These are phyloP conservation scores for Ceratocystis cacaofunesta DNA, from an alignment of 2,329 filamentous ascomycete species.

Conservation along the genomic window DNA sequence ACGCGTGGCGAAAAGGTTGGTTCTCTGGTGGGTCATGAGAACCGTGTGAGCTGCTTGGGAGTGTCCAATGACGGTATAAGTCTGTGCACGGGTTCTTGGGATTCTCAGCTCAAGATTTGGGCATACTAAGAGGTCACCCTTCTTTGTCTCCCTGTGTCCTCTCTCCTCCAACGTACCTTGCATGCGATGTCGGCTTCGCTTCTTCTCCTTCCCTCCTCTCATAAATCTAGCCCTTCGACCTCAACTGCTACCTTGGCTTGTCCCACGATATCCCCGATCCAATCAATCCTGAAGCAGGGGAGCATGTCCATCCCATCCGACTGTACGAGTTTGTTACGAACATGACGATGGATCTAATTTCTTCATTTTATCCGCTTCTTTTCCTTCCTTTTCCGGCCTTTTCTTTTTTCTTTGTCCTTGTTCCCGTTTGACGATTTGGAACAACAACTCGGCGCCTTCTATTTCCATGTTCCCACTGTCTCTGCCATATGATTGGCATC, in stretches of 20 bases:
- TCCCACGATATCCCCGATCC: not conserved
- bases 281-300: not conserved
- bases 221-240: not conserved
- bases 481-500: not conserved
- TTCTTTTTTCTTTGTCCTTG: not conserved
- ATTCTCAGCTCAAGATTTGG: slow-evolving; percentile 88
- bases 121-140: slow-evolving; percentile 44
- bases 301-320: slow-evolving; percentile 4
- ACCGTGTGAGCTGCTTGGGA: slow-evolving; percentile 94
- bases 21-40: slow-evolving; percentile 92
- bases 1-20: slow-evolving; percentile 94
- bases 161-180: not conserved
- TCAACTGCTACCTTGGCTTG: not conserved
- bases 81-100: slow-evolving; percentile 98
- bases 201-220: not conserved
- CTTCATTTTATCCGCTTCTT: slow-evolving; percentile 1
- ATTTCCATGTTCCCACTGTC: not conserved
- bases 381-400: not conserved
- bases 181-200: slow-evolving; percentile 7
- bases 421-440: slow-evolving; percentile 1
- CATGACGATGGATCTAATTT: slow-evolving; percentile 16
- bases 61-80: slow-evolving; percentile 99
- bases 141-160: not conserved
- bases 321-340: slow-evolving; percentile 14
- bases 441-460: not conserved